phyloP scores from a whole-genome alignment of 176 grass and related monocot genomes.

The Aegilops bicornis region DNA sequence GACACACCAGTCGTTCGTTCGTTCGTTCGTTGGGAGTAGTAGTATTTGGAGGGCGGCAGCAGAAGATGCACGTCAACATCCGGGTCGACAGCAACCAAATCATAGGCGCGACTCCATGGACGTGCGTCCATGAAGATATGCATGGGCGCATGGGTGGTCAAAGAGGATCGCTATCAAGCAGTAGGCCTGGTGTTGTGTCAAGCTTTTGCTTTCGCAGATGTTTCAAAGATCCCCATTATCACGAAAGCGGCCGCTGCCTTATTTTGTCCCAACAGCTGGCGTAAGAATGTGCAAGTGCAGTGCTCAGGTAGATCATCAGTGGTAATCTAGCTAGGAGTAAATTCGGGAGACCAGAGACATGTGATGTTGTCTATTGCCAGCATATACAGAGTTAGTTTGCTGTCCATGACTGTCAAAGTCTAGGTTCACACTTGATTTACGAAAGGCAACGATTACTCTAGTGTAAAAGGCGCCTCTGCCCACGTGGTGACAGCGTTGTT shows the following conservation, averaged over 20 bases:
- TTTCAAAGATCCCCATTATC: constrained; percentile 42
- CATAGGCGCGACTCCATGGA: background rate
- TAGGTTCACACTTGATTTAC: constrained; percentile 14
- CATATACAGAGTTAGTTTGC: background rate
- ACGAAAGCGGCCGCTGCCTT: constrained; percentile 17
- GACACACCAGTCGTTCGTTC: background rate
- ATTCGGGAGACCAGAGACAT: background rate
- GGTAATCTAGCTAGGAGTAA: background rate
- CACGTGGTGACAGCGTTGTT: constrained; percentile 37
- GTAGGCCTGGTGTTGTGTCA: constrained; percentile 24
- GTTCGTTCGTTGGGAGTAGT: background rate
- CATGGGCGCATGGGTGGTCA: constrained; percentile 2
- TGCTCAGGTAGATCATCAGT: background rate
- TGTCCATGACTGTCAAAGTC: background rate
- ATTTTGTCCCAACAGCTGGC: background rate
- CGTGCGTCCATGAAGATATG: background rate
- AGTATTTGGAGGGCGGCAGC: background rate
- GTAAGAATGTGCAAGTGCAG: background rate
- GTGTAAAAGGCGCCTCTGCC: background rate
- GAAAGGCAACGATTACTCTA: background rate
- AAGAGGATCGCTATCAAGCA: constrained; percentile 29
- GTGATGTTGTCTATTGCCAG: background rate
- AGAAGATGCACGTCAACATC: constrained; percentile 17
- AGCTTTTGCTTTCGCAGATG: constrained; percentile 33
- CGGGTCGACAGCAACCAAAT: constrained; percentile 6